Conservation (phyloP, 306 rosid species). For the Vigna radiata region DNA sequence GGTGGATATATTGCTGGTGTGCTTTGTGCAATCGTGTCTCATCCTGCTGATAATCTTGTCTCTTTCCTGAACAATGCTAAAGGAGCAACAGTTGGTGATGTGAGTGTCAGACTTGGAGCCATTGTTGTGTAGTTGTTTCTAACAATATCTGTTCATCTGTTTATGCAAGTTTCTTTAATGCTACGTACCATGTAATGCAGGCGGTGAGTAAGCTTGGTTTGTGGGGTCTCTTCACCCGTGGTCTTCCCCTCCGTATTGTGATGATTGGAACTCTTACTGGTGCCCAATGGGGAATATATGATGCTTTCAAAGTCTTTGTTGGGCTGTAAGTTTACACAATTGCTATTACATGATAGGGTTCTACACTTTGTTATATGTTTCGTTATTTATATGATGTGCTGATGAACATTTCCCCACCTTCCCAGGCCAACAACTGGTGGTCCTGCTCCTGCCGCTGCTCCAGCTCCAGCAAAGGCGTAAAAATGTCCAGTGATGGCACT, state of each 20-base stretch:
- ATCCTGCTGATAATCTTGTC: constrained; percentile 98
- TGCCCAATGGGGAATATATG: constrained; percentile 97
- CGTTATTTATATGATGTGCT: not conserved
- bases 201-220: constrained; percentile 88
- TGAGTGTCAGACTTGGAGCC: constrained; percentile 50
- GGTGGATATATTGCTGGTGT: constrained; percentile 97
- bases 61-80: constrained; percentile 96
- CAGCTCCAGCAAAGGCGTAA: constrained; percentile 49
- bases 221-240: constrained; percentile 87
- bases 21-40: constrained; percentile 94
- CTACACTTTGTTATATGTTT: constrained; percentile 5
- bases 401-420: constrained; percentile 29
- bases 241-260: constrained; percentile 96
- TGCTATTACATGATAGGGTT: not conserved
- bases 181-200: constrained; percentile 51
- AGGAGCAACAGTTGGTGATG: constrained; percentile 97
- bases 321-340: constrained; percentile 80
- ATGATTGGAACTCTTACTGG: constrained; percentile 99
- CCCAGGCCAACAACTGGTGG: constrained; percentile 98
- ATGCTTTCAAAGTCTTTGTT: constrained; percentile 91
- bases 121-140: constrained; percentile 1
- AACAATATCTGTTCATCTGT: constrained; percentile 1
- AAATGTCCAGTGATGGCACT: constrained; percentile 22
- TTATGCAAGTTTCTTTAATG: constrained; percentile 28
- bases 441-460: constrained; percentile 57